Percentiles rank a stretch among this genome's conserved stretches.
Conservation (phyloP, 1,284 basidiomycete species). For the Pseudozyma flocculosa region DNA sequence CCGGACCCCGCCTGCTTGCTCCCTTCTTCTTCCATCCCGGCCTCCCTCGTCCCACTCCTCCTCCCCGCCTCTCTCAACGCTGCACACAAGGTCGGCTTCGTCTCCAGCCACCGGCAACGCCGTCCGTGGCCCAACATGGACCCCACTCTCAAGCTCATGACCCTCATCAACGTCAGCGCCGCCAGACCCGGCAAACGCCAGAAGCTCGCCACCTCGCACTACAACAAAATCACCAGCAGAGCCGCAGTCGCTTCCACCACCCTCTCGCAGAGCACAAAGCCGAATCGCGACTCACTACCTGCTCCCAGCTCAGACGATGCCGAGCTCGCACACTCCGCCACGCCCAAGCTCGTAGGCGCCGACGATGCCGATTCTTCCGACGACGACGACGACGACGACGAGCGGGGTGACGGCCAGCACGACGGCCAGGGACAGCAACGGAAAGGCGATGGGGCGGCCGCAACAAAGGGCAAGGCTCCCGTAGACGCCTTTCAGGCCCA, state of each 20-base stretch:
- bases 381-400: no score
- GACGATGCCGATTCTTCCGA: no score
- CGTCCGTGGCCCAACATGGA: conserved; percentile 19
- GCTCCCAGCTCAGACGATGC: no score
- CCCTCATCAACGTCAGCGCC: conserved; percentile 89
- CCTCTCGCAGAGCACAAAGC: neutral
- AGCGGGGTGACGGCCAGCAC: neutral
- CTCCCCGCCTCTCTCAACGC: no score
- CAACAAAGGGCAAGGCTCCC: neutral
- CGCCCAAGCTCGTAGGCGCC: no score
- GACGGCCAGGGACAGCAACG: neutral
- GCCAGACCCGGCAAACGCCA: conserved; percentile 62
- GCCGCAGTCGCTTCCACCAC: neutral
- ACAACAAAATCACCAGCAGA: conserved; percentile 22
- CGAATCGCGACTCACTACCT: neutral
- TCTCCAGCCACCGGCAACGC: no score
- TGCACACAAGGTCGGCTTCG: no score
- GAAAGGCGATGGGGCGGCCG: neutral
- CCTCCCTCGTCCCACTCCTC: no score
- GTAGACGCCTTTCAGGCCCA: conserved; percentile 36
- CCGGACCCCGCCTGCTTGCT: neutral
- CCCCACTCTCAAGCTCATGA: conserved; percentile 67
- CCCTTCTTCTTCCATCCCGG: neutral
- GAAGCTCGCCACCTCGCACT: conserved; percentile 43
- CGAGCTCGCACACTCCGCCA: no score